phyloP scores from a whole-genome alignment of 768 basidiomycete species.

The Mrakia gelida region DNA sequence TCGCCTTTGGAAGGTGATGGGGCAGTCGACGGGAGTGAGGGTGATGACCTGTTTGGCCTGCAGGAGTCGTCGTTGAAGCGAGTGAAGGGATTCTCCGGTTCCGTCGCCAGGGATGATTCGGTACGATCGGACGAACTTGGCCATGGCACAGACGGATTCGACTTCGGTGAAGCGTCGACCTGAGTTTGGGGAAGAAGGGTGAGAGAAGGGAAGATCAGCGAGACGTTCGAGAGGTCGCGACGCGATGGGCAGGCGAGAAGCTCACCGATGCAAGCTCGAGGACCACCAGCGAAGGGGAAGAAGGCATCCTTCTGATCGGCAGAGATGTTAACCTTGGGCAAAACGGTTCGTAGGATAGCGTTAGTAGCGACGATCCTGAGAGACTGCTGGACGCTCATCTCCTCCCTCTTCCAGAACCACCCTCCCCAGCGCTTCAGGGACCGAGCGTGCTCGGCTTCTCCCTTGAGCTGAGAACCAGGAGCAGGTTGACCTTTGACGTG shows the following conservation, averaged over 20 bases:
- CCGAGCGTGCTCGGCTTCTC: background rate
- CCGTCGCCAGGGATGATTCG: background rate
- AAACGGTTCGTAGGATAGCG: slow-evolving; percentile 19
- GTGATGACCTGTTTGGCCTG: slow-evolving; percentile 26
- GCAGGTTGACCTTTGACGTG: background rate
- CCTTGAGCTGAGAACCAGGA: background rate
- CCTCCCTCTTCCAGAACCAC: slow-evolving; percentile 10
- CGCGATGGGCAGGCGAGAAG: background rate
- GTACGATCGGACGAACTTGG: slow-evolving; percentile 1
- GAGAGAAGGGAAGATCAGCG: background rate
- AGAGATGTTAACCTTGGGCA: slow-evolving; percentile 28
- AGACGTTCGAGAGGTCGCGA: background rate
- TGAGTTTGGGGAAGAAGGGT: background rate
- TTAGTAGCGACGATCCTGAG: slow-evolving; percentile 33
- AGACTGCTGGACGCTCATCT: slow-evolving; percentile 31
- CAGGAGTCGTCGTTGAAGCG: background rate
- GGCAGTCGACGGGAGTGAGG: slow-evolving; percentile 24
- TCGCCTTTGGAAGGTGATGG: slow-evolving; percentile 19
- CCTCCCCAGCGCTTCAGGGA: background rate
- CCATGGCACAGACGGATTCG: slow-evolving; percentile 26
- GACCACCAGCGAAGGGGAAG: slow-evolving; percentile 33
- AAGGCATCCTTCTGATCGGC: slow-evolving; percentile 35
- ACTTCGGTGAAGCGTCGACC: background rate
- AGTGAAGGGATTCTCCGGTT: slow-evolving; percentile 1
- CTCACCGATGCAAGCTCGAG: slow-evolving; percentile 27